Evolutionary conservation across 228 moss, liverwort and hornwort genomes (phyloP), one percentile per base, ranked within the genome.

Genomic region (Sphagnum fallax): DNA sequence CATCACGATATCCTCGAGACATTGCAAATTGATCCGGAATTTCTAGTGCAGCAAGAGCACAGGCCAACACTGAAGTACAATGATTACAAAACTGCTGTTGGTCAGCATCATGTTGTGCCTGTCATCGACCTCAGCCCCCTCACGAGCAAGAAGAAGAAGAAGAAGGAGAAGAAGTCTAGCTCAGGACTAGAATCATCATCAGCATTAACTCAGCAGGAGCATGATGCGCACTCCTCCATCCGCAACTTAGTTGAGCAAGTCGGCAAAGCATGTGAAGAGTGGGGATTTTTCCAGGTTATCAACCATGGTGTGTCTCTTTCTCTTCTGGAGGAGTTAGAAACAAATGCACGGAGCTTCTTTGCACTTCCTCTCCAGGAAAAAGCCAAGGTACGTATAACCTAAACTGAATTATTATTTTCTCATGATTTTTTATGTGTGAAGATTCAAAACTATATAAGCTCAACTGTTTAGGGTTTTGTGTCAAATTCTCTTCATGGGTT

Each of bases 251-350:
- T 84, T 60, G 16, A 69, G 6, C 81, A 83, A 66, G 69, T 88
- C 16, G 83, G 81, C 5, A 59, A 68, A 5, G 91, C 78, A 8
- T 78, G 76, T 62, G 10, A 47, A 11, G 78, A 74, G 8, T 91
- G 84, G 86, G 88, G 88, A 8, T 79, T 78, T 4, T 90, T 85
- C 64, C 88, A 88, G 60, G 53, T 85, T 5, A 11, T 81, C 60
- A 83, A 88, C 71, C 90, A 88, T 60, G 80, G 83, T 47, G 73
- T 86, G 2, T 7, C 75, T 15, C 6, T 55, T 52, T 32, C 70
- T 51, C 66, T 87, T 53, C 73, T 84, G 65, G 69, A 83, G 52
- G 58, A 75, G 68, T 63, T 74, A 47, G 75, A 67, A 49, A 63
- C 51, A 57, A 78, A 77, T 70, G 73, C 74, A 14, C 13, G 64